Evolutionary conservation across 371 early-diverging fungal species (phyloP).

Genomic region (Synchytrium microbalum): DNA sequence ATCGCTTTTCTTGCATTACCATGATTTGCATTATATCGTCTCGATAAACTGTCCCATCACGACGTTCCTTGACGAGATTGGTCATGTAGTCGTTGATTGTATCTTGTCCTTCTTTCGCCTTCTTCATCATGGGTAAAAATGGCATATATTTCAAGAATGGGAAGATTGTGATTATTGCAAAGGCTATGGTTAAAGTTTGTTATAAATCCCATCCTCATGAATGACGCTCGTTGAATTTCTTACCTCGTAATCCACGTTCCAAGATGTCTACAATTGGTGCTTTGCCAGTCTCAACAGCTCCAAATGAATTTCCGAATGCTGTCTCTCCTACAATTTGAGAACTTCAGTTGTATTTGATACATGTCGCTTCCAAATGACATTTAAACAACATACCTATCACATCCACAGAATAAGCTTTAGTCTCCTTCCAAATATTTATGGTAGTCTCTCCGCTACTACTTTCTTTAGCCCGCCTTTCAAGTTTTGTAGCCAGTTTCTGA

Average conservation of each 20-base stretch:
- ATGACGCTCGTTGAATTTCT: neutral
- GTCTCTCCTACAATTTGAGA: too few species aligned
- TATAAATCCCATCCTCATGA: too few species aligned
- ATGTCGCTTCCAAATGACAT: too few species aligned
- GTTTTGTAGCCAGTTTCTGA: neutral
- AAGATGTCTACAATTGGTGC: too few species aligned
- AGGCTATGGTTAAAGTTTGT: too few species aligned
- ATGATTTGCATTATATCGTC: neutral
- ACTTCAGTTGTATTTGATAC: too few species aligned
- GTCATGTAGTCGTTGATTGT: neutral
- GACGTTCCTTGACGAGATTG: neutral
- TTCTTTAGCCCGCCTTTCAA: neutral
- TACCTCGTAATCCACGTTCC: neutral
- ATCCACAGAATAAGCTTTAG: neutral
- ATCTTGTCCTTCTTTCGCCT: neutral
- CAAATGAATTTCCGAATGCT: neutral
- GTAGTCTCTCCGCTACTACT: too few species aligned
- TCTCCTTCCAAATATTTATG: neutral
- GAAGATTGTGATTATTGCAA: neutral
- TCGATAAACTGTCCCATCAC: neutral
- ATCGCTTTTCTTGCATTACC: too few species aligned
- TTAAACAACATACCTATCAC: too few species aligned
- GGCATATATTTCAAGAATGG: neutral
- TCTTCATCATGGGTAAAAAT: neutral
- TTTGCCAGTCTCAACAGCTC: constrained; percentile 1